Conservation (phyloP, 176 grass and related monocot genomes). For the Aegilops longissima region DNA sequence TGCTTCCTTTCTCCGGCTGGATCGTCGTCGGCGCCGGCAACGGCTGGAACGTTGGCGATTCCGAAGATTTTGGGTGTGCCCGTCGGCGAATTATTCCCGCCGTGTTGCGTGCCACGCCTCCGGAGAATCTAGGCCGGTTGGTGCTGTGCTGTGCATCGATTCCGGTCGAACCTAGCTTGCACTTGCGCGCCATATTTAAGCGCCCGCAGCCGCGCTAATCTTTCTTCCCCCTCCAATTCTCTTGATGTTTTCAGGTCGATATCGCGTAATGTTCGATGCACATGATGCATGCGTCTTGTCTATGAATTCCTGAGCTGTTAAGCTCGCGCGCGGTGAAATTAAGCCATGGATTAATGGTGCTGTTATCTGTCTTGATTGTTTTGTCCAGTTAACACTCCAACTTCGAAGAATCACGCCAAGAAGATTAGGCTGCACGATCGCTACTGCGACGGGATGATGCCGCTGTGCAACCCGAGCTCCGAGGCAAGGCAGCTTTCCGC, state of each 20-base stretch:
- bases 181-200: constrained; percentile 36
- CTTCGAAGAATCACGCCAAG: constrained; percentile 52
- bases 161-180: constrained; percentile 23
- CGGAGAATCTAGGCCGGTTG: constrained; percentile 13
- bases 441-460: constrained; percentile 29
- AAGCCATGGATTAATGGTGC: not conserved
- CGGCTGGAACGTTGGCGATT: constrained; percentile 5
- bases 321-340: not conserved
- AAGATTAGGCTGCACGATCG: constrained; percentile 50
- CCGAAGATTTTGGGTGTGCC: constrained; percentile 22
- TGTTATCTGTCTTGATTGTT: not conserved
- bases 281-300: not conserved
- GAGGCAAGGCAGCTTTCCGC: constrained; percentile 6
- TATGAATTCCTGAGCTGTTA: not conserved
- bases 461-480: constrained; percentile 40
- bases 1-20: not conserved
- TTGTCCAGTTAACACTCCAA: not conserved
- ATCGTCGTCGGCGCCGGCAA: not conserved
- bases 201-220: not conserved
- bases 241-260: not conserved
- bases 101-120: constrained; percentile 36
- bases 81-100: constrained; percentile 46
- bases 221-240: constrained; percentile 24
- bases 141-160: not conserved
- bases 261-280: constrained; percentile 3